phyloP scores from a whole-genome alignment of 495 filamentous ascomycete species.

The Hypoxylon intermedium region DNA sequence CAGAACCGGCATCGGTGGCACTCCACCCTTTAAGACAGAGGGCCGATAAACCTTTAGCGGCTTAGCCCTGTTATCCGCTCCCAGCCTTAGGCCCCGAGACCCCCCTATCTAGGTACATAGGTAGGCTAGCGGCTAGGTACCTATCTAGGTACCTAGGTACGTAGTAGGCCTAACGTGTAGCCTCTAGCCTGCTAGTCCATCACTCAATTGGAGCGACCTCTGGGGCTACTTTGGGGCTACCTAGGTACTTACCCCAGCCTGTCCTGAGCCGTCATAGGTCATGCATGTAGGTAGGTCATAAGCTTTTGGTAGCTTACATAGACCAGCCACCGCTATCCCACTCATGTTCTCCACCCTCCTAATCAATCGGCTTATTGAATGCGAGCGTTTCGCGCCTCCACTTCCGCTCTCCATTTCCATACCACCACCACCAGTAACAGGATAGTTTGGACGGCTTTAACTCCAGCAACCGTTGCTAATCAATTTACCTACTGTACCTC shows the following conservation, averaged over 20 bases:
- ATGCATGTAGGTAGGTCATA: not conserved
- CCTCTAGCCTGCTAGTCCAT: no score
- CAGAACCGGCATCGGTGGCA: conserved; percentile 20
- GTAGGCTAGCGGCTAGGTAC: no score
- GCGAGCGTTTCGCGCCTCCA: conserved; percentile 31
- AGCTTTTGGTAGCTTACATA: not conserved
- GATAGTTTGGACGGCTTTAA: conserved; percentile 3
- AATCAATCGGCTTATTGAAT: conserved; percentile 17
- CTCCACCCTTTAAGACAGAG: conserved; percentile 9
- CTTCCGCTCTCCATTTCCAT: conserved; percentile 2
- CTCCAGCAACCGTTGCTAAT: conserved; percentile 12
- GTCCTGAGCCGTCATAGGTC: conserved; percentile 1
- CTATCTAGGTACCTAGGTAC: no score
- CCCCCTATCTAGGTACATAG: no score
- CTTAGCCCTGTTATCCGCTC: conserved; percentile 1
- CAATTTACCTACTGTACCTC: not conserved
- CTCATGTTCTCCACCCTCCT: conserved; percentile 22
- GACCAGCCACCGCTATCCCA: not conserved
- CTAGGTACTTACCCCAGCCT: no score
- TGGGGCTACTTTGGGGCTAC: not conserved
- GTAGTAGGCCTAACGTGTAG: no score
- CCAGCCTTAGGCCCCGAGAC: conserved; percentile 26
- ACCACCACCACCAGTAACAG: conserved; percentile 3
- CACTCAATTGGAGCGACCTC: conserved; percentile 14
- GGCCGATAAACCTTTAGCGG: conserved; percentile 15